phyloP scores from a whole-genome alignment of 2,329 filamentous ascomycete species.

The Sordariomycetes sp. region DNA sequence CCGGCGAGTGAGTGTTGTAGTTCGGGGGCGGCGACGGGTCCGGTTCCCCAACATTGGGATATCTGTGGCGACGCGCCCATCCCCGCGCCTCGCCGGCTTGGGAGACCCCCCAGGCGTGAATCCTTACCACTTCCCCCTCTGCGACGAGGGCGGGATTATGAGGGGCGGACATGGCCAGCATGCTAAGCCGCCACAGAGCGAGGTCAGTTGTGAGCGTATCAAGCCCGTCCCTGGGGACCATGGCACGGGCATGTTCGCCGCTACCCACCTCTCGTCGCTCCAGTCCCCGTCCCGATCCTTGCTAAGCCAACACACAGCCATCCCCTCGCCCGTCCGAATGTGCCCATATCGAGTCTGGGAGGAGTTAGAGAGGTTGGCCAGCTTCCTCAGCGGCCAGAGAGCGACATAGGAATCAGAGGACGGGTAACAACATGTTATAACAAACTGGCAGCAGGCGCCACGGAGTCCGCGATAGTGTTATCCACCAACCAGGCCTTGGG shows the following conservation, averaged over 20 bases:
- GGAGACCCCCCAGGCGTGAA: too few relatives aligned
- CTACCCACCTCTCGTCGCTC: neutral
- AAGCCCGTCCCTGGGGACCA: neutral
- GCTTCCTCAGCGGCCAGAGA: neutral
- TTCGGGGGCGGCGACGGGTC: neutral
- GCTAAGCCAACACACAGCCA: slow-evolving; percentile 12
- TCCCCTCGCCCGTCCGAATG: slow-evolving; percentile 6
- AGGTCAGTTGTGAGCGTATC: neutral
- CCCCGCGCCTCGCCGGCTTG: too few relatives aligned
- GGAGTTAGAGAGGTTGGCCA: neutral
- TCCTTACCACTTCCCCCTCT: too few relatives aligned
- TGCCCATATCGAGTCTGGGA: slow-evolving; percentile 6
- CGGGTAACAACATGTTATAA: too few relatives aligned
- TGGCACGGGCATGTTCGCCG: neutral
- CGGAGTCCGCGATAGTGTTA: too few relatives aligned
- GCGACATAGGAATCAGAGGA: too few relatives aligned
- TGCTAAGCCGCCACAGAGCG: neutral
- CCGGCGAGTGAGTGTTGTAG: neutral
- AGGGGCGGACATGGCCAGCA: neutral
- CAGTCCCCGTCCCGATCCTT: too few relatives aligned
- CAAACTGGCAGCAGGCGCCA: too few relatives aligned
- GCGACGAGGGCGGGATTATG: too few relatives aligned
- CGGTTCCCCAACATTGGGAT: too few relatives aligned
- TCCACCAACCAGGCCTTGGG: too few relatives aligned
- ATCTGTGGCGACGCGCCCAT: too few relatives aligned